A percentile compares a stretch with the other conserved stretches of the same genome.
phyloP scores from a whole-genome alignment of 148 eudicot species.

The Rhododendron kiyosumense region DNA sequence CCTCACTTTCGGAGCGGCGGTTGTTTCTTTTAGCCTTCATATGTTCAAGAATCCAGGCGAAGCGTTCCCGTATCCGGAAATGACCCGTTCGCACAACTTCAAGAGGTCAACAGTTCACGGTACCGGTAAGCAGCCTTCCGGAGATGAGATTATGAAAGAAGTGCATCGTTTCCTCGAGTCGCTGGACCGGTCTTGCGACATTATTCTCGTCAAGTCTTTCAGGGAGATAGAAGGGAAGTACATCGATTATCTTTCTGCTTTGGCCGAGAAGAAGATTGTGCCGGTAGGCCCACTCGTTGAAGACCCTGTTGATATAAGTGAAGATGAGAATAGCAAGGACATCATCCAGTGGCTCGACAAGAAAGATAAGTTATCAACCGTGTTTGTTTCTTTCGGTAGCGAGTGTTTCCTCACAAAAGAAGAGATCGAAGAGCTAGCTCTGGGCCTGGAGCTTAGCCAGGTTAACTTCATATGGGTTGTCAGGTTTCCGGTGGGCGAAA shows the following conservation, averaged over 20 bases:
- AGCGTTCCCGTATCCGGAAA: constrained; percentile 11
- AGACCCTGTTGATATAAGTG: neutral
- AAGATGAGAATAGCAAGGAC: neutral
- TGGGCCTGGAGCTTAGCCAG: constrained; percentile 23
- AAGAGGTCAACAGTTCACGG: neutral
- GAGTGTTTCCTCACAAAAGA: constrained; percentile 21
- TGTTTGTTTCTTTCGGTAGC: constrained; percentile 28
- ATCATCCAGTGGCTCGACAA: constrained; percentile 25
- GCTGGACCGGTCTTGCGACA: neutral
- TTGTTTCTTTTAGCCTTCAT: constrained; percentile 5
- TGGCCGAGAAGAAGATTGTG: constrained; percentile 10
- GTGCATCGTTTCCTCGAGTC: neutral
- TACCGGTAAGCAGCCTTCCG: neutral
- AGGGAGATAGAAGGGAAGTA: constrained; percentile 20
- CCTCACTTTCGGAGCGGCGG: constrained; percentile 10
- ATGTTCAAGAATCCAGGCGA: neutral
- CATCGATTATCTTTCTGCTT: constrained; percentile 12
- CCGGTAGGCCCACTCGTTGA: constrained; percentile 26
- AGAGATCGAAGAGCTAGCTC: constrained; percentile 22
- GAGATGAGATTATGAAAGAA: neutral
- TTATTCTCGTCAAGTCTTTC: constrained; percentile 10
- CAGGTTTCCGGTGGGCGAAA: constrained; percentile 15
- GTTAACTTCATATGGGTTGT: constrained; percentile 28
- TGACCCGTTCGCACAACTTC: constrained; percentile 3
- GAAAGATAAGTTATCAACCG: constrained; percentile 10